Base-by-base conservation (phyloP, 345 rosid genomes). In the Salix brachista region DNA sequence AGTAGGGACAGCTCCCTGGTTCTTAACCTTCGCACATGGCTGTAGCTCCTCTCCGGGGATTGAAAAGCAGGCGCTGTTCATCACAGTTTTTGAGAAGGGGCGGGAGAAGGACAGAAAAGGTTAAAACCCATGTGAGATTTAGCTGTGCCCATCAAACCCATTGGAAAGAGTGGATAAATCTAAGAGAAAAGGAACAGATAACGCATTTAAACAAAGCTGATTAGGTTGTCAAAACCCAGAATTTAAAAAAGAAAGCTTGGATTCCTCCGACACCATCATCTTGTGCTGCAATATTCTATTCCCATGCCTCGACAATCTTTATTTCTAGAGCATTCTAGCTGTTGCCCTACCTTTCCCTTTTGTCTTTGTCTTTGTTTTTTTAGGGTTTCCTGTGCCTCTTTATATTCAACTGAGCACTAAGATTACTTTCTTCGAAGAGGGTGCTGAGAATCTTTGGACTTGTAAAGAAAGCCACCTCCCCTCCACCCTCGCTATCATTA, bases 401-500 rank as follows among this genome's bases (percentile, higher is more conserved):
- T 77, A 74, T 82, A 72, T 85, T 70, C 56, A 72, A 75, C 77
- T 75, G 71, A 30, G 77, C 80, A 77, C 72, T 60, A 69, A 19
- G 25, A 72, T 67, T 69, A 44, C 14, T 84, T 70, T 67, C 83
- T 83, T 76, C 70, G 48, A 32, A 72, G 80, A 70, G 83, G 84
- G 82, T 73, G 79, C 84, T 32, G 44, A 69, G 89, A 85, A 83
- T 86, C 86, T 79, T 75, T 82, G 83, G 88, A 86, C 86, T 73
- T 77, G 44, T n/a, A 56, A 65, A 48, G n/a, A 37, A 13, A 14
- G 25, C 62, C 61, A 17, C 52, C 39, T 5, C 32, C 66, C 52
- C 39, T 5, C 32, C 66, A 30, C 70, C 61, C 1, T 73, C 44
- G 60, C 77, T 50, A 60, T 72, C 77, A 79, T 75, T 32, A 28